Percentiles rank a stretch among this genome's conserved stretches.
These are phyloP conservation scores for Persicaria maculosa DNA, from an alignment of 148 eudicot genomes.

Conservation along the genomic window DNA sequence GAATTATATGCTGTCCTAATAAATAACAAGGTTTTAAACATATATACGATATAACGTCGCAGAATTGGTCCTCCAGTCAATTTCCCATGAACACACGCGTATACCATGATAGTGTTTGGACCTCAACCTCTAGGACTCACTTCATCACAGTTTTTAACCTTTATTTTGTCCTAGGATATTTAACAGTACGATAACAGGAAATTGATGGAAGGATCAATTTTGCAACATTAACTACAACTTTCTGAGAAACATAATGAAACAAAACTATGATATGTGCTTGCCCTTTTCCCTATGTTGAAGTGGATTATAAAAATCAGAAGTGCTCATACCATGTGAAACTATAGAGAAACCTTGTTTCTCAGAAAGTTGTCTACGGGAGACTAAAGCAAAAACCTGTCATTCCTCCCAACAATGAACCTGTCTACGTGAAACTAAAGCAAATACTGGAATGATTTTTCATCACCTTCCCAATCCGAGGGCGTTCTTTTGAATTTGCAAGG, in stretches of 20 bases:
- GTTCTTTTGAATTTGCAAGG: slow-evolving; percentile 67
- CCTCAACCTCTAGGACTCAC: background rate
- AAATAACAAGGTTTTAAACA: too few relatives aligned
- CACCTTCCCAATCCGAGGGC: slow-evolving; percentile 98
- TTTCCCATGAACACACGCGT: background rate
- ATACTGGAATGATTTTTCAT: slow-evolving; percentile 5
- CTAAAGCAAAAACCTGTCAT: background rate
- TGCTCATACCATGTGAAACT: background rate
- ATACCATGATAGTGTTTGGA: background rate
- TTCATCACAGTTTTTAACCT: background rate
- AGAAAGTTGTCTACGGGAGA: background rate
- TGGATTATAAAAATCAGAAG: background rate
- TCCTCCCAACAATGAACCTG: background rate
- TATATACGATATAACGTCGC: too few relatives aligned
- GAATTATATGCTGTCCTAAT: too few relatives aligned
- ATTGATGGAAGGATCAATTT: background rate
- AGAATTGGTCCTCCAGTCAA: background rate
- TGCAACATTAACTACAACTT: background rate
- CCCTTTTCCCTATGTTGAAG: background rate
- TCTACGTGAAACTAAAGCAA: background rate
- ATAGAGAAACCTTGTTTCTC: background rate
- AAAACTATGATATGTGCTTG: background rate
- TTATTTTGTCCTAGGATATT: background rate
- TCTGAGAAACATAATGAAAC: too few relatives aligned
- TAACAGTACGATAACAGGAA: background rate